Conservation (phyloP, 768 basidiomycete species). For the Phlegmacium glaucopus region DNA sequence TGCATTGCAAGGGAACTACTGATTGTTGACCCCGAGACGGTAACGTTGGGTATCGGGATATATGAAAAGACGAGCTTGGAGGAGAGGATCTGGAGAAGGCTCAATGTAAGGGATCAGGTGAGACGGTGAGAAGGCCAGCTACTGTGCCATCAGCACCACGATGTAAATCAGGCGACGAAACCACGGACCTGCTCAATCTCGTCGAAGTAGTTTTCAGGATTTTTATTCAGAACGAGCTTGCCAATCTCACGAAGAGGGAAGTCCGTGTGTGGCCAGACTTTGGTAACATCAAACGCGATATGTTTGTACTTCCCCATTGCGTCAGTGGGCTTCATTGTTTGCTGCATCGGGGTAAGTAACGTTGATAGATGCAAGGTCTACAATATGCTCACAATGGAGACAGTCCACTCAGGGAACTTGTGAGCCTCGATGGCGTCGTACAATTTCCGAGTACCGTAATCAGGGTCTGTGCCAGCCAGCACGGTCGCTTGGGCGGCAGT, state of each 20-base stretch:
- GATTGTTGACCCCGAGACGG: constrained; percentile 78
- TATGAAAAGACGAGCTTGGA: constrained; percentile 93
- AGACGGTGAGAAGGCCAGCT: constrained; percentile 84
- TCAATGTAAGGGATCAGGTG: constrained; percentile 89
- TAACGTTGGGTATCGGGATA: constrained; percentile 90
- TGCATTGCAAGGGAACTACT: constrained; percentile 85
- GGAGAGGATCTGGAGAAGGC: constrained; percentile 86
- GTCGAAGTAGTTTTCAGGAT: constrained; percentile 85
- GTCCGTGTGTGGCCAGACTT: constrained; percentile 85
- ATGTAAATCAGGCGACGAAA: constrained; percentile 10
- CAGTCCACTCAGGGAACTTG: constrained; percentile 83
- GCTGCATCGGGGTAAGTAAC: constrained; percentile 49
- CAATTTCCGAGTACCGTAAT: constrained; percentile 80
- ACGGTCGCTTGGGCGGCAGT: constrained; percentile 60
- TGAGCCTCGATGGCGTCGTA: constrained; percentile 82
- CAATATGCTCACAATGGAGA: constrained; percentile 64
- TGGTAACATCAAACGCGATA: constrained; percentile 89
- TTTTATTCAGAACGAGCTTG: constrained; percentile 77
- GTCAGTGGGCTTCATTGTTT: constrained; percentile 91
- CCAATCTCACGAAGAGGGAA: constrained; percentile 90
- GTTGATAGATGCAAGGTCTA: constrained; percentile 1
- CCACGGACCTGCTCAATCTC: constrained; percentile 84
- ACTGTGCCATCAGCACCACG: constrained; percentile 16
- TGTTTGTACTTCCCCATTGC: constrained; percentile 89
- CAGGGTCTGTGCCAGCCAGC: constrained; percentile 73